A percentile compares a stretch with the other conserved stretches of the same genome.
phyloP scores from a whole-genome alignment of 106 monocot species.

The Acorus calamus region DNA sequence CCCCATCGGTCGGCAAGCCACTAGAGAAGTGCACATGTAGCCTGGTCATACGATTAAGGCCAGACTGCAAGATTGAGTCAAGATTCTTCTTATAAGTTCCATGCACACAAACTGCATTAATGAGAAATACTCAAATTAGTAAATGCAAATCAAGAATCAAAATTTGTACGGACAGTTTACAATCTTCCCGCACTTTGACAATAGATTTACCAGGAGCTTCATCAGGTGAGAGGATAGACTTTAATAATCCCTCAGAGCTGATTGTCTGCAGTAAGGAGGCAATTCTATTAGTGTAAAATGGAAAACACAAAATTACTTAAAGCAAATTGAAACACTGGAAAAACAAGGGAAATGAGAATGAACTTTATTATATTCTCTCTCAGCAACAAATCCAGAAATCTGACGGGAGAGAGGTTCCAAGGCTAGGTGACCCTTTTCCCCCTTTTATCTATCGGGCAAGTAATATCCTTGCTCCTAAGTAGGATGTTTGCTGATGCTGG shows the following conservation, averaged over 20 bases:
- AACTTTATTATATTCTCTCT: too few relatives aligned
- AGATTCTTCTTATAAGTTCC: conserved; percentile 87
- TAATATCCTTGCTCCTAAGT: too few relatives aligned
- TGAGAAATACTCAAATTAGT: background rate
- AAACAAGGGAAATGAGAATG: background rate
- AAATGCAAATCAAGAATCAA: background rate
- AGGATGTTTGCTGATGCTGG: too few relatives aligned
- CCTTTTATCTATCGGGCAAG: too few relatives aligned
- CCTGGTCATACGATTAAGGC: conserved; percentile 82
- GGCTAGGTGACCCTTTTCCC: too few relatives aligned
- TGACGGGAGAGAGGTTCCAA: too few relatives aligned
- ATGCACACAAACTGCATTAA: conserved; percentile 80
- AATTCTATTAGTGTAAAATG: background rate
- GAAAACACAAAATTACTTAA: background rate
- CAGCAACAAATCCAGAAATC: too few relatives aligned
- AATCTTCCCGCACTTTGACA: background rate
- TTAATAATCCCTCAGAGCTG: conserved; percentile 67
- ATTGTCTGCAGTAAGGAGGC: conserved; percentile 35
- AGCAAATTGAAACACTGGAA: background rate
- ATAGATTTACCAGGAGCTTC: conserved; percentile 45
- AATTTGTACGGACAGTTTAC: too few relatives aligned
- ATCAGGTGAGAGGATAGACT: conserved; percentile 71
- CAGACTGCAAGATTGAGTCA: conserved; percentile 80
- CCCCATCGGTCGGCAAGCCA: conserved; percentile 80
- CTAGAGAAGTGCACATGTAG: conserved; percentile 89